These are phyloP conservation scores for Coemansia sp. DNA, from an alignment of 192 early-diverging fungal genomes.

Conservation along the genomic window DNA sequence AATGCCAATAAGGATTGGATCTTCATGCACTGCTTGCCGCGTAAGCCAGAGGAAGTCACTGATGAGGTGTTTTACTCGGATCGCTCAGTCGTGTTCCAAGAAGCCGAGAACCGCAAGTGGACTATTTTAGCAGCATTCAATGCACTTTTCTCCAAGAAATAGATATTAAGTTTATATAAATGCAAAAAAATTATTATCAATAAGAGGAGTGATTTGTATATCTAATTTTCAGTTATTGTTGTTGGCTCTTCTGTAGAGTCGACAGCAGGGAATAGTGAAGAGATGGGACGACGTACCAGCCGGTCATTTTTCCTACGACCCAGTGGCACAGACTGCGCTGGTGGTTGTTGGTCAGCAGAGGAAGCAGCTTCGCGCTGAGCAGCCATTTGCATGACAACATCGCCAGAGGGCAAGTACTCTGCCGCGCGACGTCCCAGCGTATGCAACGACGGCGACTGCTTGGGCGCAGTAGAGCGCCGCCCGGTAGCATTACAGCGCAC, in stretches of 20 bases:
- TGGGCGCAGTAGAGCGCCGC: constrained; percentile 5
- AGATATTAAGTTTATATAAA: constrained; percentile 29
- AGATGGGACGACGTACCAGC: constrained; percentile 36
- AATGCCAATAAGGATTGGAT: constrained; percentile 86
- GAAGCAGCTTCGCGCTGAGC: constrained; percentile 23
- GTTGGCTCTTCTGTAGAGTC: not conserved
- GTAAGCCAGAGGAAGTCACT: constrained; percentile 95
- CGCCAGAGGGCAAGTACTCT: constrained; percentile 33
- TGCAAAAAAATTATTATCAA: not conserved
- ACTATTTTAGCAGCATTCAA: constrained; percentile 88
- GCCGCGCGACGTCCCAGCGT: constrained; percentile 37
- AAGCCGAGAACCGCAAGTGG: constrained; percentile 99
- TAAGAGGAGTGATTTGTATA: not conserved
- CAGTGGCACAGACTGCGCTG: not conserved
- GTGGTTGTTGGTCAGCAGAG: not conserved
- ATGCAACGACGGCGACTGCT: constrained; percentile 37
- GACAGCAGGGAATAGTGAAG: constrained; percentile 27
- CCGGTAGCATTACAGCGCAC: constrained; percentile 29
- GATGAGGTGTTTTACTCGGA: constrained; percentile 94
- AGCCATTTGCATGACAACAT: constrained; percentile 35
- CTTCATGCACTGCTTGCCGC: constrained; percentile 98
- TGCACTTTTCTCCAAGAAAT: constrained; percentile 53
- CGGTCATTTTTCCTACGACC: constrained; percentile 21
- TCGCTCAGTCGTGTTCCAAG: constrained; percentile 91
- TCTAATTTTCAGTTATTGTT: not conserved